Percentiles rank a stretch among this genome's conserved stretches.
These are phyloP conservation scores for Suillus sp. DNA, from an alignment of 768 basidiomycete genomes.

Conservation along the genomic window DNA sequence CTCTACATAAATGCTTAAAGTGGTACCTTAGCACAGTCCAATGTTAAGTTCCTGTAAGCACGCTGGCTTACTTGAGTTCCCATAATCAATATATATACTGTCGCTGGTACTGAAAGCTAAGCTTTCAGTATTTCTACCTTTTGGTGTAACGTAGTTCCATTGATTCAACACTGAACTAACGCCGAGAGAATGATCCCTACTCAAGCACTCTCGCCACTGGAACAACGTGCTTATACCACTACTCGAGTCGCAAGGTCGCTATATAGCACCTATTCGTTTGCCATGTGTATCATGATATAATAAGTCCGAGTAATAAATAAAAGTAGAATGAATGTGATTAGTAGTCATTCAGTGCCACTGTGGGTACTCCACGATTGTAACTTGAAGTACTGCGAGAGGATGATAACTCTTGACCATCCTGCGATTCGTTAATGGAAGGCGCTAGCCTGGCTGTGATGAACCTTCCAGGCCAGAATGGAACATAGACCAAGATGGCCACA, in stretches of 20 bases:
- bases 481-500: slow-evolving; percentile 57
- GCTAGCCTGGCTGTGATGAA: slow-evolving; percentile 37
- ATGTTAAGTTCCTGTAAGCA: too few species aligned
- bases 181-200: too few species aligned
- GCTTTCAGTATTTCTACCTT: too few species aligned
- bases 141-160: too few species aligned
- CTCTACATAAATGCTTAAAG: too few species aligned
- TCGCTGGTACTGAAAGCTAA: too few species aligned
- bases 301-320: background rate
- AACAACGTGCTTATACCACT: background rate
- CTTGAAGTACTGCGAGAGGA: background rate
- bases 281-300: background rate
- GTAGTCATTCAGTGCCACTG: background rate
- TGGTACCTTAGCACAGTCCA: too few species aligned
- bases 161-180: too few species aligned
- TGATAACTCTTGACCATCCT: background rate
- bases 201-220: background rate
- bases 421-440: background rate
- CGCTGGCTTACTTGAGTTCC: too few species aligned
- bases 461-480: slow-evolving; percentile 66
- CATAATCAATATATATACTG: too few species aligned
- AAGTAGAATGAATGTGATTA: background rate
- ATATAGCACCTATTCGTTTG: background rate
- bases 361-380: background rate
- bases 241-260: background rate